Conservation (phyloP, 768 basidiomycete species). For the Dacryopinax primogenitus region DNA sequence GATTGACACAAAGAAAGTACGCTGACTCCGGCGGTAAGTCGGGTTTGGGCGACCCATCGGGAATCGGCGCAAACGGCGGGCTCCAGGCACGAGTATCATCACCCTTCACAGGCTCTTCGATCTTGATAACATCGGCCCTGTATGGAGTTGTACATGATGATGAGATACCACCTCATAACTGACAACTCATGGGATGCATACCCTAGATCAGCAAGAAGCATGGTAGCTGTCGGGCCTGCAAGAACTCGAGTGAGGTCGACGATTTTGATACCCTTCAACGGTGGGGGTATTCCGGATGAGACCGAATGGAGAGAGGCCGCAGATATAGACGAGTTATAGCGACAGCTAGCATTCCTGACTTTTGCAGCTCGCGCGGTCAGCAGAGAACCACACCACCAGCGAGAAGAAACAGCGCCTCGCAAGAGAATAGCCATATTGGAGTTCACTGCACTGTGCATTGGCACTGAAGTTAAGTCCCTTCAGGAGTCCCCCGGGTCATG, state of each 20-base stretch:
- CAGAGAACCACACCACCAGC: too few relatives aligned
- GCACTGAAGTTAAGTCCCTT: too few relatives aligned
- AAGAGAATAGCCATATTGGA: too few relatives aligned
- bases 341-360: neutral
- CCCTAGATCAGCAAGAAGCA: conserved; percentile 80
- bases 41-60: conserved; percentile 38
- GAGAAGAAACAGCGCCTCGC: too few relatives aligned
- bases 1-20: conserved; percentile 79
- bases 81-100: conserved; percentile 67
- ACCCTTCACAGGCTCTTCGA: conserved; percentile 66
- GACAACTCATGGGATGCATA: conserved; percentile 1
- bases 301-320: neutral
- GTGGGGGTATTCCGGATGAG: conserved; percentile 33
- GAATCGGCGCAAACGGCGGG: conserved; percentile 31
- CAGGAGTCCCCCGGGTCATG: too few relatives aligned
- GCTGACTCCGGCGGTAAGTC: conserved; percentile 81
- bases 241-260: conserved; percentile 82
- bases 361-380: neutral
- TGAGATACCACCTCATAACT: neutral
- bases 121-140: conserved; percentile 83
- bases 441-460: too few relatives aligned
- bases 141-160: neutral
- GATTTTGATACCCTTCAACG: conserved; percentile 66
- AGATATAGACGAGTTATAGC: neutral
- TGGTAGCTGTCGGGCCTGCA: conserved; percentile 84